A percentile compares a stretch with the other conserved stretches of the same genome.
These are phyloP conservation scores for Colletotrichum godetiae DNA, from an alignment of 2,329 filamentous ascomycete species.

Conservation along the genomic window DNA sequence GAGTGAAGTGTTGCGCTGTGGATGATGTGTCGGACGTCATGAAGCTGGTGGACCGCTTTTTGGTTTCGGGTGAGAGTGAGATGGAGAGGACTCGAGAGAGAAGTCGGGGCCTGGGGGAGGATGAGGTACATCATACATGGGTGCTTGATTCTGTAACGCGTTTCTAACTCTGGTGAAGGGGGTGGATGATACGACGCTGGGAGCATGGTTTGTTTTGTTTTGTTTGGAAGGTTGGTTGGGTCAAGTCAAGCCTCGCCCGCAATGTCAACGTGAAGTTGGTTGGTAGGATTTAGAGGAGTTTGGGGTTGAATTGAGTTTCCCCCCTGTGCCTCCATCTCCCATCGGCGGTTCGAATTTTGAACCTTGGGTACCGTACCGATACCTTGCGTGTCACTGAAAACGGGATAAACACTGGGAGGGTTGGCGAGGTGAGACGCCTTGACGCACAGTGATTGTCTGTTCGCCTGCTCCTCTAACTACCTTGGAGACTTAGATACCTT, in stretches of 20 bases:
- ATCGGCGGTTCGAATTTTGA: background rate
- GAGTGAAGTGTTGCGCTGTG: too few relatives aligned
- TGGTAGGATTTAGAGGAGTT: background rate
- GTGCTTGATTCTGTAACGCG: background rate
- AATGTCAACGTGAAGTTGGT: background rate
- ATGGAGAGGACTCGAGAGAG: background rate
- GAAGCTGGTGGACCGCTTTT: background rate
- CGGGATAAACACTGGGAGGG: background rate
- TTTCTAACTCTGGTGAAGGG: background rate
- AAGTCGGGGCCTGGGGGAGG: background rate
- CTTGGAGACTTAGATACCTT: background rate
- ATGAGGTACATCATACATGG: background rate
- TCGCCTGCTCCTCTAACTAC: background rate
- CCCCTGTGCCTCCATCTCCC: background rate
- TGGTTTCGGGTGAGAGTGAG: background rate
- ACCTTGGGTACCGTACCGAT: background rate
- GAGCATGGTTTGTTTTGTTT: background rate
- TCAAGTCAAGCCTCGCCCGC: background rate
- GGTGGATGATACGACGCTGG: background rate
- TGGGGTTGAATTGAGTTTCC: slow-evolving; percentile 1
- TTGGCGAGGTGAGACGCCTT: slow-evolving; percentile 7
- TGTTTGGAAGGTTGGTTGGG: background rate
- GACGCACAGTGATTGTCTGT: background rate
- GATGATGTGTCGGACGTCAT: background rate
- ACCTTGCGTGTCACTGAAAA: background rate